These are phyloP conservation scores for Paraphaeosphaeria minitans DNA, from an alignment of 2,329 filamentous ascomycete species.

Conservation along the genomic window DNA sequence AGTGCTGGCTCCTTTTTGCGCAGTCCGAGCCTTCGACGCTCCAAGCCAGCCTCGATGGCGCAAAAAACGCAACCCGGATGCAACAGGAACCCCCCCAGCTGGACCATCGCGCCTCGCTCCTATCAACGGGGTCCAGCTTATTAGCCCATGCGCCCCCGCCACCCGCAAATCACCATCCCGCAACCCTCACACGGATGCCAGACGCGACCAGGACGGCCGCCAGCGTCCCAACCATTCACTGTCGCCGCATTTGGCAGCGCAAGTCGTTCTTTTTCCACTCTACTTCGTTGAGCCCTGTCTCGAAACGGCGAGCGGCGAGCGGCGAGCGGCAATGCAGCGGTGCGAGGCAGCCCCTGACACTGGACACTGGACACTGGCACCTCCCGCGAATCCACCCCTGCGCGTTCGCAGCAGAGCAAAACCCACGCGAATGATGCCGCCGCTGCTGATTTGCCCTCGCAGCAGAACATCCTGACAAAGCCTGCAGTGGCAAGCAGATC, in stretches of 20 bases:
- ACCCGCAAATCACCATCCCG: background rate
- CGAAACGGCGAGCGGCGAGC: no score
- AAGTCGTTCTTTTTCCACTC: background rate
- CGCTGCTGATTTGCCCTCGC: background rate
- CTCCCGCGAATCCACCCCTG: background rate
- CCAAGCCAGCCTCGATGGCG: background rate
- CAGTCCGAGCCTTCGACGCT: background rate
- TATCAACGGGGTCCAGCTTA: slow-evolving; percentile 1
- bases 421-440: background rate
- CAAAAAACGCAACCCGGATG: background rate
- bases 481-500: slow-evolving; percentile 5
- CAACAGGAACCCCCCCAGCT: slow-evolving; percentile 1
- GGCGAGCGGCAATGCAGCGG: no score
- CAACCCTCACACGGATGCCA: background rate
- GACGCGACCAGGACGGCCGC: background rate
- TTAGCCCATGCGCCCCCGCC: slow-evolving; percentile 2
- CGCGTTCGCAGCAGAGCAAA: background rate
- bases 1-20: background rate
- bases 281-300: background rate
- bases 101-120: no score
- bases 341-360: slow-evolving; percentile 8
- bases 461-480: background rate
- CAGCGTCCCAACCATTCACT: background rate
- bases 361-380: background rate
- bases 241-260: background rate